Evolutionary conservation across 495 filamentous ascomycete species (phyloP).

Genomic region (Penicillium cosmopolitanum): DNA sequence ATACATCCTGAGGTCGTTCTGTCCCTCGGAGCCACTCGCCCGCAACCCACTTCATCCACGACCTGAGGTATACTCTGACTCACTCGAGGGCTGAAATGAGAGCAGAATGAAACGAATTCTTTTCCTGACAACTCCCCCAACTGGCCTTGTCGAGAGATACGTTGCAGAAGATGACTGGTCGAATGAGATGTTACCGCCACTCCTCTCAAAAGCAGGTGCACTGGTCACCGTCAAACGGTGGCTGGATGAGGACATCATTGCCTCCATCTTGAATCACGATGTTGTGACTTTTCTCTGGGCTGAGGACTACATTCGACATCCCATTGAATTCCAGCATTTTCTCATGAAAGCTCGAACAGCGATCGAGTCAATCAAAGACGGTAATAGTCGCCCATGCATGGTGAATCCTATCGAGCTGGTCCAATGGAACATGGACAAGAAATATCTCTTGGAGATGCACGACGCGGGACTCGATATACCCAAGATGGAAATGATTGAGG

Average conservation of each 20-base stretch:
- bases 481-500: slow-evolving; percentile 6
- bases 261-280: slow-evolving; percentile 3
- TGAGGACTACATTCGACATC: slow-evolving; percentile 9
- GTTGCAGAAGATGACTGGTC: slow-evolving; percentile 4
- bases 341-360: background rate
- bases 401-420: slow-evolving; percentile 7
- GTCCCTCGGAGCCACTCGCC: too few relatives aligned
- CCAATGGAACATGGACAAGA: slow-evolving; percentile 14
- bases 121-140: slow-evolving; percentile 5
- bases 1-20: too few relatives aligned
- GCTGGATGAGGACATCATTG: slow-evolving; percentile 8
- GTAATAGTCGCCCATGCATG: slow-evolving; percentile 4
- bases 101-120: slow-evolving; percentile 8
- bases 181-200: slow-evolving; percentile 5
- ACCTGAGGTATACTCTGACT: background rate
- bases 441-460: slow-evolving; percentile 9
- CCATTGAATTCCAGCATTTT: background rate
- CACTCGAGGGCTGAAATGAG: background rate
- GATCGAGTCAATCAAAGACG: background rate
- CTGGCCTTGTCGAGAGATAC: background rate
- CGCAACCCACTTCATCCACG: too few relatives aligned
- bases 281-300: slow-evolving; percentile 10
- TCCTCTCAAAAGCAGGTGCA: slow-evolving; percentile 6
- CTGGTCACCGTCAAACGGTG: slow-evolving; percentile 6
- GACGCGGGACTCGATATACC: slow-evolving; percentile 2